Evolutionary conservation across 768 basidiomycete species (phyloP).

Genomic region (Kwoniella newhampshirensis): DNA sequence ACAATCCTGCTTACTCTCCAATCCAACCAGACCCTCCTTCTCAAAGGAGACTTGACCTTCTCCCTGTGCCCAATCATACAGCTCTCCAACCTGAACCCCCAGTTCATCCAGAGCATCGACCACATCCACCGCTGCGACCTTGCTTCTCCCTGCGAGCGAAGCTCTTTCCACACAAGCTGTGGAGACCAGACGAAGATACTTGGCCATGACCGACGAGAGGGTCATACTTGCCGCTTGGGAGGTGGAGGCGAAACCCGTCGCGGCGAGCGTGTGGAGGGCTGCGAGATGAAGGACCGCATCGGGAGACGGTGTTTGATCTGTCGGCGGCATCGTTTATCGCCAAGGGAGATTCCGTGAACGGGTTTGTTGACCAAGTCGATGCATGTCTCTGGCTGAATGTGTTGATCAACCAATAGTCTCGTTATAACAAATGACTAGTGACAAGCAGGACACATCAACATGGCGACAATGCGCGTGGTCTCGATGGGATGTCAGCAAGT

Average conservation of each 20-base stretch:
- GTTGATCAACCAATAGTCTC: too few species aligned
- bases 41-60: slow-evolving; percentile 16
- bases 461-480: too few species aligned
- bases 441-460: too few species aligned
- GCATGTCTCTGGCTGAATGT: too few species aligned
- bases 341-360: too few species aligned
- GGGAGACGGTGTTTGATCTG: slow-evolving; percentile 26
- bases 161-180: slow-evolving; percentile 33
- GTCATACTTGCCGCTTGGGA: slow-evolving; percentile 38
- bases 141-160: slow-evolving; percentile 32
- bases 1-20: slow-evolving; percentile 17
- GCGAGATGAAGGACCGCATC: slow-evolving; percentile 43
- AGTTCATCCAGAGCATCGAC: slow-evolving; percentile 33
- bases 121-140: slow-evolving; percentile 40
- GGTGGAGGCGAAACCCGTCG: slow-evolving; percentile 44
- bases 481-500: too few species aligned
- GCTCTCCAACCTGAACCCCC: slow-evolving; percentile 26
- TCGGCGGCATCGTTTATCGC: too few species aligned
- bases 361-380: too few species aligned
- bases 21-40: slow-evolving; percentile 17
- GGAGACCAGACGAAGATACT: slow-evolving; percentile 36
- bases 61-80: slow-evolving; percentile 27
- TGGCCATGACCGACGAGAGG: slow-evolving; percentile 28
- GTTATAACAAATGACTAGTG: too few species aligned
- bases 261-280: slow-evolving; percentile 36